Conservation (phyloP, 2,329 filamentous ascomycete species). For the Lasiodiplodia gonubiensis region DNA sequence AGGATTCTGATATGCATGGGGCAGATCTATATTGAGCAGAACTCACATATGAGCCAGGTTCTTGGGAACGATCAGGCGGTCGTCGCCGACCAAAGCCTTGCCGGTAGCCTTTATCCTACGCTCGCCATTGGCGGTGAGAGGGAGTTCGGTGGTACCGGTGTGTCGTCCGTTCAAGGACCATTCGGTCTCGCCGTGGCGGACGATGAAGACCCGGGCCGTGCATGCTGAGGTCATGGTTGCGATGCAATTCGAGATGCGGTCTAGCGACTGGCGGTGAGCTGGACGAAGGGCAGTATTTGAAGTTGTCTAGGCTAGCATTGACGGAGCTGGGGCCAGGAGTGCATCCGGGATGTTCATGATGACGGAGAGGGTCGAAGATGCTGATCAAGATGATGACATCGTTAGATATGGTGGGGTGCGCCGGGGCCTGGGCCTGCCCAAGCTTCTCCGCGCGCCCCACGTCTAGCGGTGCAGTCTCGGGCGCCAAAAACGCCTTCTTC, state of each 20-base stretch:
- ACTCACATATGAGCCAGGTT: conserved; percentile 80
- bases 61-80: conserved; percentile 81
- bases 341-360: background rate
- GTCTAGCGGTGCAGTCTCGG: background rate
- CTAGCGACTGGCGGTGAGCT: background rate
- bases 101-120: conserved; percentile 68
- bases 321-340: background rate
- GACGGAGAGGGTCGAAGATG: background rate
- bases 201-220: conserved; percentile 58
- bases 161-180: conserved; percentile 84
- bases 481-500: background rate
- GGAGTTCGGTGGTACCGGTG: conserved; percentile 85
- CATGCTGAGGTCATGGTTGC: conserved; percentile 37
- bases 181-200: conserved; percentile 91
- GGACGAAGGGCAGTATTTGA: background rate
- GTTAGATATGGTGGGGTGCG: background rate
- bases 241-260: background rate
- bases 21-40: background rate
- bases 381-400: conserved; percentile 26
- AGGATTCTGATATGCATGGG: background rate
- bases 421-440: background rate
- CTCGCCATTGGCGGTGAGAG: conserved; percentile 77
- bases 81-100: conserved; percentile 79
- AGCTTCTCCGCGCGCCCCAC: conserved; percentile 19
- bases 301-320: background rate